Percentiles rank a stretch among this genome's conserved stretches.
Conservation (phyloP, 352 stramenopile species). For the Phytopythium montanum region DNA sequence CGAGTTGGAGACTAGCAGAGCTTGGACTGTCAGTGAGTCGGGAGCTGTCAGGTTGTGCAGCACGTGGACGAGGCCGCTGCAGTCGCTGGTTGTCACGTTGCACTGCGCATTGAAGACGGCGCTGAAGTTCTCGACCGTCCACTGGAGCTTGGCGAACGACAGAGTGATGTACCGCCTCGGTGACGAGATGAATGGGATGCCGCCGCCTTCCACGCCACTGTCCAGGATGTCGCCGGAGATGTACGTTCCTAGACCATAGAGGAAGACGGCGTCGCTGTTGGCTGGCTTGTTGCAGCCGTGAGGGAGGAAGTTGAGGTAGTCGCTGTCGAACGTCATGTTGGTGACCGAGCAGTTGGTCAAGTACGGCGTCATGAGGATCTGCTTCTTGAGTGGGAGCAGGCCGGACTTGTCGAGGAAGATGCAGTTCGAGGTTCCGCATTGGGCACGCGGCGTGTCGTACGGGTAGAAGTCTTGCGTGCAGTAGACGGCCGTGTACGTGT, state of each 20-base stretch:
- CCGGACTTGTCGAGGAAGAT: slow-evolving; percentile 34
- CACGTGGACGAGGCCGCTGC: slow-evolving; percentile 22
- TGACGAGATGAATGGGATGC: slow-evolving; percentile 14
- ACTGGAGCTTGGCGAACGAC: slow-evolving; percentile 33
- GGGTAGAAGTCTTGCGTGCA: slow-evolving; percentile 24
- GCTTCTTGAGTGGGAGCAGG: slow-evolving; percentile 26
- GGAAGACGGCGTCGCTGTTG: slow-evolving; percentile 21
- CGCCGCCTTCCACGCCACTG: neutral
- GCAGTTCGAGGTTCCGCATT: slow-evolving; percentile 29
- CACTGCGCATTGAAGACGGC: slow-evolving; percentile 27
- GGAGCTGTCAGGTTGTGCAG: slow-evolving; percentile 13
- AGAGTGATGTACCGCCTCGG: slow-evolving; percentile 28
- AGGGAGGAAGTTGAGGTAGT: slow-evolving; percentile 32
- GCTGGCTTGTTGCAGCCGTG: slow-evolving; percentile 13
- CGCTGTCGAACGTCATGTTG: slow-evolving; percentile 28
- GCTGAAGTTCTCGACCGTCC: slow-evolving; percentile 22
- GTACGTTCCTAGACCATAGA: slow-evolving; percentile 29
- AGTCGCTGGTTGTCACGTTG: slow-evolving; percentile 11
- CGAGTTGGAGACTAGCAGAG: too few relatives aligned
- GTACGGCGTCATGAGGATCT: slow-evolving; percentile 41
- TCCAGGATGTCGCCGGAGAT: slow-evolving; percentile 21
- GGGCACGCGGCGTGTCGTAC: slow-evolving; percentile 17
- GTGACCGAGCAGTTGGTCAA: slow-evolving; percentile 29
- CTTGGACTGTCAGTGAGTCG: too few relatives aligned
- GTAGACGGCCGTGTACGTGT: neutral